Percentiles rank a stretch among this genome's conserved stretches.
phyloP scores from a whole-genome alignment of 768 basidiomycete genomes.

The Mycena vitilis region DNA sequence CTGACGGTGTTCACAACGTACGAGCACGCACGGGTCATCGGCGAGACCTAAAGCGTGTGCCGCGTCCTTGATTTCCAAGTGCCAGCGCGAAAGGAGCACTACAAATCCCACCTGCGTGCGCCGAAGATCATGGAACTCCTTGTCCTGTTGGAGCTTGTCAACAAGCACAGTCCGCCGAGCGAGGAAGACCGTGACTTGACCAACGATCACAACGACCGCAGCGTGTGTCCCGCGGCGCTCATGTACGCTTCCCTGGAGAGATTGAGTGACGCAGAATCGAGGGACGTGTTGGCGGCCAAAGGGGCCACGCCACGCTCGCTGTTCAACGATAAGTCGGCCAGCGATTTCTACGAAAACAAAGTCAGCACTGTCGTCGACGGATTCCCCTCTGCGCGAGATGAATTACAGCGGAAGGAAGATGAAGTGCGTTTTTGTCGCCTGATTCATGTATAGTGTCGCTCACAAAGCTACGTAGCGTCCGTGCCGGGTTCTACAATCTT shows the following conservation, averaged over 20 bases:
- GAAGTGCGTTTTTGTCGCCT: too few species aligned
- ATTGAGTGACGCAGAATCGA: background rate
- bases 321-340: background rate
- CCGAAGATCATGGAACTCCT: background rate
- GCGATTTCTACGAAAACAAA: background rate
- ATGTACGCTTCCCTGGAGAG: too few species aligned
- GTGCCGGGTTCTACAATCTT: too few species aligned
- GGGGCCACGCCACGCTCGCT: background rate
- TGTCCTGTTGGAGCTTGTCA: background rate
- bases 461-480: too few species aligned
- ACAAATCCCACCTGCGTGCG: too few species aligned
- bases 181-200: too few species aligned
- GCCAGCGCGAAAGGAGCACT: too few species aligned
- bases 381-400: background rate
- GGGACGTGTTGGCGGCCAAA: background rate
- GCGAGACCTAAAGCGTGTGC: background rate
- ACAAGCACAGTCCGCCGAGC: too few species aligned
- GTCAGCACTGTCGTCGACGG: background rate
- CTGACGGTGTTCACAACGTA: background rate
- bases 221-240: too few species aligned
- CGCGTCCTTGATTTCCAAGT: background rate
- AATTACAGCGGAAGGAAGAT: background rate
- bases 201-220: too few species aligned
- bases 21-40: background rate
- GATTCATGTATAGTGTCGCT: too few species aligned